phyloP scores from a whole-genome alignment of 2,329 filamentous ascomycete species.

The Celoporthe dispersa region DNA sequence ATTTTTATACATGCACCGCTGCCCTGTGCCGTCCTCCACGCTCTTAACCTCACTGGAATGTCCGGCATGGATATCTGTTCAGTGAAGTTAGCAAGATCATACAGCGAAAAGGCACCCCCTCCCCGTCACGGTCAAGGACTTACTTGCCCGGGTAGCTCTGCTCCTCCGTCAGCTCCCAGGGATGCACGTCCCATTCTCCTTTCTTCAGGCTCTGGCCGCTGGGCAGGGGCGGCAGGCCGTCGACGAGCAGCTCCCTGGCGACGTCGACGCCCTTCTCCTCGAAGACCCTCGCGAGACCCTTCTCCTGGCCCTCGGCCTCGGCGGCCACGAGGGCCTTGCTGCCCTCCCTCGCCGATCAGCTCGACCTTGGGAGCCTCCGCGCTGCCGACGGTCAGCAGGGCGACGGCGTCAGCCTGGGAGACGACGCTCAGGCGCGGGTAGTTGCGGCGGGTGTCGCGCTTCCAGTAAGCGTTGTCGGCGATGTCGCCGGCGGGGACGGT shows the following conservation, averaged over 20 bases:
- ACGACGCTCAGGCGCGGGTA: slow-evolving; percentile 84
- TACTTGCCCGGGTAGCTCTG: slow-evolving; percentile 73
- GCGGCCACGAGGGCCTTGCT: slow-evolving; percentile 72
- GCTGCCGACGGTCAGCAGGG: slow-evolving; percentile 83
- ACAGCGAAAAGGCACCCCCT: background rate
- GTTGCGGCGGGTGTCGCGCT: slow-evolving; percentile 81
- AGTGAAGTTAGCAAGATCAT: slow-evolving; percentile 37
- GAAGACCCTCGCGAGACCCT: slow-evolving; percentile 74
- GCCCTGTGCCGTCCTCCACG: background rate
- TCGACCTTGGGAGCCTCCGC: slow-evolving; percentile 81
- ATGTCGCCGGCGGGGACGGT: slow-evolving; percentile 84
- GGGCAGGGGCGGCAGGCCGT: slow-evolving; percentile 86
- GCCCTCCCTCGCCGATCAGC: slow-evolving; percentile 67
- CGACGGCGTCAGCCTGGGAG: slow-evolving; percentile 82
- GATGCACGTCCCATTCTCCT: slow-evolving; percentile 67
- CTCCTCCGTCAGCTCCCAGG: slow-evolving; percentile 67
- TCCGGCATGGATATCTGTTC: slow-evolving; percentile 66
- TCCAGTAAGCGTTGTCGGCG: slow-evolving; percentile 94
- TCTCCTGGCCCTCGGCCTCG: slow-evolving; percentile 73
- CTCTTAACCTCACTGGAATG: slow-evolving; percentile 53
- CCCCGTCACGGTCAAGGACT: slow-evolving; percentile 42
- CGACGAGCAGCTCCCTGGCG: slow-evolving; percentile 66
- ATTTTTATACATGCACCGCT: slow-evolving; percentile 6
- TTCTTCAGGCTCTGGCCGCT: slow-evolving; percentile 64
- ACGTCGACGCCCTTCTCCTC: slow-evolving; percentile 60